Percentiles rank a stretch among this genome's conserved stretches.
Conservation (phyloP, 345 rosid genomes). For the Rhodomyrtus tomentosa region DNA sequence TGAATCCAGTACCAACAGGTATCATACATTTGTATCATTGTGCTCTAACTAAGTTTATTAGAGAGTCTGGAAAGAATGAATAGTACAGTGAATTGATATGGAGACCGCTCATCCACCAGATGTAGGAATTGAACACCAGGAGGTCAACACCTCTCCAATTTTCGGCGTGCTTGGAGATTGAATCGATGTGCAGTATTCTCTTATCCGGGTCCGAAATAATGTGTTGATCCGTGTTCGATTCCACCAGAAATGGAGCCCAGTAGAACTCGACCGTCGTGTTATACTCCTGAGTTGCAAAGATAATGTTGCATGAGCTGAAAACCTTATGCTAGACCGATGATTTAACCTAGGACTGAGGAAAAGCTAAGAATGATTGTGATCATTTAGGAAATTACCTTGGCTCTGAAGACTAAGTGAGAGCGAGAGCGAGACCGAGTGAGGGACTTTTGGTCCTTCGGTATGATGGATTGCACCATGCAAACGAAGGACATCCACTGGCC, state of each 20-base stretch:
- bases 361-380: not conserved
- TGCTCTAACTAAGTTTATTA: not conserved
- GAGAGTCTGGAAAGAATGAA: not conserved
- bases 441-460: conserved; percentile 50
- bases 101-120: conserved; percentile 93
- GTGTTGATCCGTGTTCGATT: conserved; percentile 64
- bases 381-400: conserved; percentile 36
- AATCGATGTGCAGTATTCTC: conserved; percentile 70
- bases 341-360: not conserved
- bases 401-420: conserved; percentile 44
- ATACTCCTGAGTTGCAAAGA: conserved; percentile 34
- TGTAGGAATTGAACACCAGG: conserved; percentile 68
- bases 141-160: conserved; percentile 68
- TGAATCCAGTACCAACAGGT: too few relatives aligned
- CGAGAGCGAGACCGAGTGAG: conserved; percentile 25
- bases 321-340: not conserved
- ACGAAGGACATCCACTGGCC: conserved; percentile 92
- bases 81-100: conserved; percentile 53
- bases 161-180: conserved; percentile 51
- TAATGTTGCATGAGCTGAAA: not conserved
- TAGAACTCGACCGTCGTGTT: conserved; percentile 73
- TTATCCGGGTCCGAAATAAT: conserved; percentile 47
- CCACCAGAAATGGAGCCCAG: conserved; percentile 87
- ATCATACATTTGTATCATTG: too few relatives aligned
- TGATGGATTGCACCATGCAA: conserved; percentile 62